A percentile compares a stretch with the other conserved stretches of the same genome.
phyloP scores from a whole-genome alignment of 768 basidiomycete genomes.

The Lactifluus rugatus region DNA sequence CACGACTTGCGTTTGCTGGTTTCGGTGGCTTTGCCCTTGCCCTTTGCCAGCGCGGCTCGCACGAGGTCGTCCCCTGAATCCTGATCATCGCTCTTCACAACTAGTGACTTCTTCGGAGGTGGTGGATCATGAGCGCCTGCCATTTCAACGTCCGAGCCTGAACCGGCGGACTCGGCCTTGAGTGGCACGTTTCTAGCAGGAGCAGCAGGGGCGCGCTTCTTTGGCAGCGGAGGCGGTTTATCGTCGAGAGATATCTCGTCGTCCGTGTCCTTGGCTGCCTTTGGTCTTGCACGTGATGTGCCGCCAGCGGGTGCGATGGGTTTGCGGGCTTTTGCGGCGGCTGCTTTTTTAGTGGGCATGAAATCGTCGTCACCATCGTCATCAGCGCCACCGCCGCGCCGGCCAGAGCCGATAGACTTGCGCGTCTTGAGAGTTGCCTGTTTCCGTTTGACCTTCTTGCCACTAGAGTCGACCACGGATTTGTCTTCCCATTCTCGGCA shows the following conservation, averaged over 20 bases:
- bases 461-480: constrained; percentile 35
- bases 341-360: constrained; percentile 38
- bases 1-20: constrained; percentile 62
- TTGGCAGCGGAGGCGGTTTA: constrained; percentile 11
- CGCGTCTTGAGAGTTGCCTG: constrained; percentile 46
- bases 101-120: constrained; percentile 18
- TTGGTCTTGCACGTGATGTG: constrained; percentile 26
- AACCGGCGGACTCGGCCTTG: constrained; percentile 22
- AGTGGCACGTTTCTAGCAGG: constrained; percentile 22
- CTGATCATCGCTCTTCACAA: constrained; percentile 25
- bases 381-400: constrained; percentile 29
- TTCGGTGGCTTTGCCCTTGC: constrained; percentile 38
- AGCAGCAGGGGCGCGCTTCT: constrained; percentile 20
- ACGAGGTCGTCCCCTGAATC: constrained; percentile 33
- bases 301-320: constrained; percentile 25
- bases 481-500: constrained; percentile 38
- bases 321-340: constrained; percentile 28
- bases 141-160: constrained; percentile 25
- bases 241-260: constrained; percentile 16
- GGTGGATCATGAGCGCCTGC: constrained; percentile 24
- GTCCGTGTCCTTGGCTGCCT: constrained; percentile 26
- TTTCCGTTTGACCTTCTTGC: constrained; percentile 48
- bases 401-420: constrained; percentile 36
- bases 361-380: constrained; percentile 47
- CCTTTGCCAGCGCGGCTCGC: constrained; percentile 27